phyloP scores from a whole-genome alignment of 805 yeast genomes.

The Wickerhamomyces tratensis region DNA sequence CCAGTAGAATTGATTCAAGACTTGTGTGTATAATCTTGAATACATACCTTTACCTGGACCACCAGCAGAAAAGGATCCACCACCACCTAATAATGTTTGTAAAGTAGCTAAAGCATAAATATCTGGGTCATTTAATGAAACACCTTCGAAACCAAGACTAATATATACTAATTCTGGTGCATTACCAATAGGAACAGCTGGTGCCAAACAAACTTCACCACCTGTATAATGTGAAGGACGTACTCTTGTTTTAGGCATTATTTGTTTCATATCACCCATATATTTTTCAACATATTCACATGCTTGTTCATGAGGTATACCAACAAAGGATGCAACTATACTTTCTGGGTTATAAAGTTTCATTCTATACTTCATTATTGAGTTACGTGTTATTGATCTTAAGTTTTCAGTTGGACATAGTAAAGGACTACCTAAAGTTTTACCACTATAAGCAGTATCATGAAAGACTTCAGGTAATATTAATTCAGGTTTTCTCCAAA shows the following conservation, averaged over 20 bases:
- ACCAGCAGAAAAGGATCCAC: constrained; percentile 96
- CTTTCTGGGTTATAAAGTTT: constrained; percentile 70
- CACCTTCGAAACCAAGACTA: constrained; percentile 82
- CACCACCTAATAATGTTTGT: constrained; percentile 90
- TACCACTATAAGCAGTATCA: constrained; percentile 61
- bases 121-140: constrained; percentile 75
- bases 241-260: constrained; percentile 17
- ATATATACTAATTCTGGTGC: constrained; percentile 77
- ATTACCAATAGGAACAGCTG: constrained; percentile 48
- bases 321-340: constrained; percentile 79
- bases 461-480: constrained; percentile 87
- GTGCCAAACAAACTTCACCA: constrained; percentile 45
- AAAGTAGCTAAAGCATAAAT: constrained; percentile 84
- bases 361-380: constrained; percentile 51
- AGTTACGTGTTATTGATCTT: constrained; percentile 38
- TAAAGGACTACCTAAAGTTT: constrained; percentile 80
- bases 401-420: constrained; percentile 70
- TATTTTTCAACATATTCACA: constrained; percentile 49
- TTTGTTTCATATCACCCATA: constrained; percentile 50
- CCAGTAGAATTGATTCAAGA: constrained; percentile 83
- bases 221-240: constrained; percentile 46
- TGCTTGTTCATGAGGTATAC: constrained; percentile 67
- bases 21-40: constrained; percentile 84
- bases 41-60: constrained; percentile 99
- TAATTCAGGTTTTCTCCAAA: constrained; percentile 75